Evolutionary conservation across 1,284 basidiomycete genomes (phyloP), one percentile per base, ranked within the genome.

Genomic region (Tetrapyrgos nigripes): DNA sequence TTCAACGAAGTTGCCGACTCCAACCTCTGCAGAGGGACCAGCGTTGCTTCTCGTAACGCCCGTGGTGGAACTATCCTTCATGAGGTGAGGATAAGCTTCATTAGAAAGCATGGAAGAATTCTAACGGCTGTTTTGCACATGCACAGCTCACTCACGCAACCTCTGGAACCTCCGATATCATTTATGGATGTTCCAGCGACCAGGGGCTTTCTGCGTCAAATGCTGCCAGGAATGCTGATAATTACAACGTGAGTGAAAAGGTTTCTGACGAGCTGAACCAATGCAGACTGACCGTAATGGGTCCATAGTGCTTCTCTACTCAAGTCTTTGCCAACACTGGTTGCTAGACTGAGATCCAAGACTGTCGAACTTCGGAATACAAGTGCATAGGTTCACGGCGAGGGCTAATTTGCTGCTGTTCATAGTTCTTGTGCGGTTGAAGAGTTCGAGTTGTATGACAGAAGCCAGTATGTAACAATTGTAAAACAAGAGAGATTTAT

Each of bases 1-100:
- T 65, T 62, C 56, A 50, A 59, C 31, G 62, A 65, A 45, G 62
- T 63, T 29, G n/a, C 62, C 27, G 51, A 55, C 21, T 35, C 46
- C 26, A 46, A 50, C 26, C 53, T 65, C 17, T 65, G 64, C 58
- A 46, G 55, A 31, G 60, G 53, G 17, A 65, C 64, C 14, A 58
- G 60, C n/a, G 64, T 65, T 23, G 58, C 50, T 24, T 50, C 31
- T 40, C 62, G 64, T n/a, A 65, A 62, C 55, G 50, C 62, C 31
- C 62, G 62, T 46, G 64, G 62, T 50, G 64, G 62, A 31, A 65
- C 64, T 33, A 57, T 58, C 45, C 60, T 65, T 24, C 64, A 65
- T 46, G 64, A 65, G 50, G 62, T 59, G 53, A 4, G 57, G n/a
- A n/a, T 46, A 17, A 26, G 26, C n/a, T 23, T 24, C 43, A 13